Conservation (phyloP, 371 early-diverging fungal species). For the Capillidium rhysosporum region DNA sequence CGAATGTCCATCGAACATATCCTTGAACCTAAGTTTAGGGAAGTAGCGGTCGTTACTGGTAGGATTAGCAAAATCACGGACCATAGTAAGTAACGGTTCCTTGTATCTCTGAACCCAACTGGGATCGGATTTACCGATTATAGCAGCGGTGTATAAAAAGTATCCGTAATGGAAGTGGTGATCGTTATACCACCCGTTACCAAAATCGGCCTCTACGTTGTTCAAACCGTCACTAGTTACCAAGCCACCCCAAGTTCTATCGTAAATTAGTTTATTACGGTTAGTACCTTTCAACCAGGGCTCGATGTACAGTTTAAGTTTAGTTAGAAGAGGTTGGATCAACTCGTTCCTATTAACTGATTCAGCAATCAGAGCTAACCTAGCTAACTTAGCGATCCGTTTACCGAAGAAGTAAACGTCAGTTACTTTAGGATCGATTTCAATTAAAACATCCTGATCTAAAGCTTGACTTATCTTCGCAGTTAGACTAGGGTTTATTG, state of each 20-base stretch:
- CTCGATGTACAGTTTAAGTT: conserved; percentile 20
- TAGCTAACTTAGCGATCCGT: conserved; percentile 36
- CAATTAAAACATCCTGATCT: conserved; percentile 17
- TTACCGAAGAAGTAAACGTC: conserved; percentile 59
- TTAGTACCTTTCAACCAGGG: conserved; percentile 34
- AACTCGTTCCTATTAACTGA: conserved; percentile 22
- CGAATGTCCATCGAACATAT: conserved; percentile 58
- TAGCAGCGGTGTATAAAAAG: conserved; percentile 33
- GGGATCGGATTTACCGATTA: conserved; percentile 37
- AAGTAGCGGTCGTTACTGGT: conserved; percentile 26
- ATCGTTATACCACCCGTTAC: conserved; percentile 39
- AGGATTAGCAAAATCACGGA: conserved; percentile 48
- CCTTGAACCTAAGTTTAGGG: conserved; percentile 44
- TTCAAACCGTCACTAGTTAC: not conserved
- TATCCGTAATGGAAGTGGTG: conserved; percentile 73
- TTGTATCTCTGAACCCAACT: conserved; percentile 19
- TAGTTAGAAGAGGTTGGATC: conserved; percentile 15
- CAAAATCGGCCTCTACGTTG: conserved; percentile 22
- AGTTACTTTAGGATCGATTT: conserved; percentile 19
- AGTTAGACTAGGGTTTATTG: conserved; percentile 13
- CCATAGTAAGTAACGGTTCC: conserved; percentile 19
- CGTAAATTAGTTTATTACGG: conserved; percentile 31
- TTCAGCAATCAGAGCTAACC: conserved; percentile 31
- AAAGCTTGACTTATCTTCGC: conserved; percentile 17
- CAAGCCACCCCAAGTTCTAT: conserved; percentile 16